These are phyloP conservation scores for Seiridium unicorne DNA, from an alignment of 2,329 filamentous ascomycete genomes.

Conservation along the genomic window DNA sequence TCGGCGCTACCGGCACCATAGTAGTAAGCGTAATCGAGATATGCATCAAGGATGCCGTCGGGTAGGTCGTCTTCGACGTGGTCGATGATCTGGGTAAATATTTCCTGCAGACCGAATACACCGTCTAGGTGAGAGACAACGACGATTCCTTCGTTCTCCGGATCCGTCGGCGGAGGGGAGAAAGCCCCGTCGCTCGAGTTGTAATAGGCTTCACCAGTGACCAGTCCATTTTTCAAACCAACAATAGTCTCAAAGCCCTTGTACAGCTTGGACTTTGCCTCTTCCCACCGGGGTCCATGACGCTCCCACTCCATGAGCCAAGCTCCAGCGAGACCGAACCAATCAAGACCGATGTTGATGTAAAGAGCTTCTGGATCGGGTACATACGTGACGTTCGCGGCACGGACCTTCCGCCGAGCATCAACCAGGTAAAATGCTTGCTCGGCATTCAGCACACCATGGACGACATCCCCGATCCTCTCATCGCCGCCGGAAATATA, in stretches of 20 bases:
- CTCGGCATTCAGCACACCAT: slow-evolving; percentile 51
- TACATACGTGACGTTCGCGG: slow-evolving; percentile 37
- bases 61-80: slow-evolving; percentile 45
- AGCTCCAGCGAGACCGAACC: slow-evolving; percentile 52
- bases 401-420: slow-evolving; percentile 56
- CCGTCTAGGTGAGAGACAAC: slow-evolving; percentile 54
- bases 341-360: slow-evolving; percentile 51
- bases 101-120: slow-evolving; percentile 58
- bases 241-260: slow-evolving; percentile 50
- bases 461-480: slow-evolving; percentile 52
- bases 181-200: slow-evolving; percentile 47
- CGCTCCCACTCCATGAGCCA: slow-evolving; percentile 63
- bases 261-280: slow-evolving; percentile 48
- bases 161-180: slow-evolving; percentile 50
- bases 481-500: slow-evolving; percentile 58
- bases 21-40: slow-evolving; percentile 61
- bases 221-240: slow-evolving; percentile 55
- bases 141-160: slow-evolving; percentile 48
- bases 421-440: slow-evolving; percentile 53
- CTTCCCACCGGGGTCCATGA: slow-evolving; percentile 50
- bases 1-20: slow-evolving; percentile 48
- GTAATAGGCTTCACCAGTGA: slow-evolving; percentile 54
- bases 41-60: slow-evolving; percentile 48
- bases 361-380: slow-evolving; percentile 2
- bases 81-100: slow-evolving; percentile 53